phyloP scores from a whole-genome alignment of 2,329 filamentous ascomycete species.

The Fusarium secorum region DNA sequence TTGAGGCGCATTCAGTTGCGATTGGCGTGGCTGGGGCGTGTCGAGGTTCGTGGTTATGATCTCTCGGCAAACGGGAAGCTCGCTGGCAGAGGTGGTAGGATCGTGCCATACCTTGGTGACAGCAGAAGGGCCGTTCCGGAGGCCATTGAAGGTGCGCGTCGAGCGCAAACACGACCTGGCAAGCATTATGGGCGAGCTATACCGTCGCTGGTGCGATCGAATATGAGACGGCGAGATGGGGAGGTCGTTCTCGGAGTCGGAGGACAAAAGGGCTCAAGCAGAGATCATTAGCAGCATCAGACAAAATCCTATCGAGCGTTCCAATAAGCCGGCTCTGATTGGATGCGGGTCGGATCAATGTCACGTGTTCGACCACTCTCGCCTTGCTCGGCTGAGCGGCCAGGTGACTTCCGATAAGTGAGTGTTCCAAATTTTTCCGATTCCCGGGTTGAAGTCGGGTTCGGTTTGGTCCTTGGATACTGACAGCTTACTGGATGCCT shows the following conservation, averaged over 20 bases:
- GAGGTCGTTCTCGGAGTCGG: slow-evolving; percentile 50
- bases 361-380: slow-evolving; percentile 45
- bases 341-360: slow-evolving; percentile 44
- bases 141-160: slow-evolving; percentile 83
- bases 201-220: slow-evolving; percentile 51
- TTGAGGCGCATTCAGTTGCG: slow-evolving; percentile 35
- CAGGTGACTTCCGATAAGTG: slow-evolving; percentile 19
- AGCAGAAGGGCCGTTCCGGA: slow-evolving; percentile 75
- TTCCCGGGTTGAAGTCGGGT: slow-evolving; percentile 27
- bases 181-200: slow-evolving; percentile 77
- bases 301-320: slow-evolving; percentile 54
- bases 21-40: slow-evolving; percentile 42
- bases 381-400: slow-evolving; percentile 36
- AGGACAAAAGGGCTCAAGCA: slow-evolving; percentile 51
- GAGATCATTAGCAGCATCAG: slow-evolving; percentile 48
- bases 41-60: slow-evolving; percentile 40
- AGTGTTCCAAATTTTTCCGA: slow-evolving; percentile 35
- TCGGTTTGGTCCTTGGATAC: neutral
- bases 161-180: slow-evolving; percentile 90
- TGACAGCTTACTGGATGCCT: no score
- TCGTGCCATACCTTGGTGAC: slow-evolving; percentile 74
- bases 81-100: slow-evolving; percentile 42
- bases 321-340: slow-evolving; percentile 55
- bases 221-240: slow-evolving; percentile 48
- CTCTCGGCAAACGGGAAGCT: slow-evolving; percentile 48